These are phyloP conservation scores for Mrakia frigida DNA, from an alignment of 768 basidiomycete genomes.

Conservation along the genomic window DNA sequence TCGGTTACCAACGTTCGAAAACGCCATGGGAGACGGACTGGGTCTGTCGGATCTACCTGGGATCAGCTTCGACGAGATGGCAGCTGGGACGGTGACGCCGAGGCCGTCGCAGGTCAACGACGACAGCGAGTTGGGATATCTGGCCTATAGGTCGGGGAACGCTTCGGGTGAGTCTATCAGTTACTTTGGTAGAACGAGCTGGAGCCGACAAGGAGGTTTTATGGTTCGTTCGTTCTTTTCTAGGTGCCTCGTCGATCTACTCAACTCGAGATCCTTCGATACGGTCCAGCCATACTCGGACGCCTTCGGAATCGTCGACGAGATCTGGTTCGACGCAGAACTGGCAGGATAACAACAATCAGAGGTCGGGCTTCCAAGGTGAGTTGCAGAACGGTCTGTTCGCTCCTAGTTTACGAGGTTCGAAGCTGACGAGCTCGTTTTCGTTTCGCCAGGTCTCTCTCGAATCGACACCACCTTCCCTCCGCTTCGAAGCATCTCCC, in stretches of 20 bases:
- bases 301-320: constrained; percentile 17
- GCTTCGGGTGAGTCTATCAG: constrained; percentile 5
- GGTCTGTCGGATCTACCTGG: not conserved
- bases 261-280: not conserved
- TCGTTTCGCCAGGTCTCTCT: constrained; percentile 23
- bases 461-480: constrained; percentile 29
- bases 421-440: constrained; percentile 2
- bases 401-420: not conserved
- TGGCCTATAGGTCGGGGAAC: constrained; percentile 16
- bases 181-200: no score
- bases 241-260: constrained; percentile 16
- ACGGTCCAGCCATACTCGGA: constrained; percentile 1
- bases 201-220: no score
- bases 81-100: constrained; percentile 16
- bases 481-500: constrained; percentile 1
- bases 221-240: no score
- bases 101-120: constrained; percentile 11
- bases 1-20: not conserved
- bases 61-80: not conserved
- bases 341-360: not conserved
- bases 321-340: constrained; percentile 15
- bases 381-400: not conserved
- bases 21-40: constrained; percentile 10
- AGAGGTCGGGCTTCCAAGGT: not conserved
- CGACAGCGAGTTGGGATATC: constrained; percentile 31